phyloP scores from a whole-genome alignment of 768 basidiomycete species.

The Leccinum barrowsii region DNA sequence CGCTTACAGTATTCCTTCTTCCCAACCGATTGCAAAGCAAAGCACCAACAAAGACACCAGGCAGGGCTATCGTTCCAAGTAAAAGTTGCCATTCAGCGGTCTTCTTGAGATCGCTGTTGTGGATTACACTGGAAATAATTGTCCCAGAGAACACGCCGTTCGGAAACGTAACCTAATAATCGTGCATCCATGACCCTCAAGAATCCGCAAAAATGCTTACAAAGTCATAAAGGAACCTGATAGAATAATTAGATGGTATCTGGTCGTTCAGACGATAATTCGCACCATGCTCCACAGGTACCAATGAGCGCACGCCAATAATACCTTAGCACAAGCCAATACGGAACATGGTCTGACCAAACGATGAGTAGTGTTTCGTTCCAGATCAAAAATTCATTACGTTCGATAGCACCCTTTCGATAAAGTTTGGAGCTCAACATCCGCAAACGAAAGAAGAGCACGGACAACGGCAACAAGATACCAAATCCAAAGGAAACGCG shows the following conservation, averaged over 20 bases:
- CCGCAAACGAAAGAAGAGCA: conserved; percentile 68
- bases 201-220: conserved; percentile 24
- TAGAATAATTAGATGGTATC: conserved; percentile 2
- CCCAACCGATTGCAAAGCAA: conserved; percentile 51
- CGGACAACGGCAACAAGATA: conserved; percentile 57
- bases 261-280: not conserved
- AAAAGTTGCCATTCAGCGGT: conserved; percentile 73
- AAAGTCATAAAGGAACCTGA: conserved; percentile 71
- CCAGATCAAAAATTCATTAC: conserved; percentile 29
- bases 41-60: conserved; percentile 54
- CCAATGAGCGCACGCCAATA: conserved; percentile 72
- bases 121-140: conserved; percentile 66
- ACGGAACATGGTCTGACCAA: conserved; percentile 51
- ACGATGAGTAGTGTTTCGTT: conserved; percentile 2
- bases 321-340: conserved; percentile 51
- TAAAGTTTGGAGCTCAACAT: conserved; percentile 70
- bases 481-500: conserved; percentile 65
- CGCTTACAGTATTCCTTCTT: conserved; percentile 51
- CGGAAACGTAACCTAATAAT: conserved; percentile 58
- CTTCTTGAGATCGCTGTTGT: conserved; percentile 47
- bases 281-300: conserved; percentile 68
- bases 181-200: not conserved
- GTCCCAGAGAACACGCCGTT: conserved; percentile 68
- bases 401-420: conserved; percentile 61
- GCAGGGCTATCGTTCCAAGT: conserved; percentile 56